phyloP scores from a whole-genome alignment of 1,284 basidiomycete genomes.

The Rhodotorula glutinis region DNA sequence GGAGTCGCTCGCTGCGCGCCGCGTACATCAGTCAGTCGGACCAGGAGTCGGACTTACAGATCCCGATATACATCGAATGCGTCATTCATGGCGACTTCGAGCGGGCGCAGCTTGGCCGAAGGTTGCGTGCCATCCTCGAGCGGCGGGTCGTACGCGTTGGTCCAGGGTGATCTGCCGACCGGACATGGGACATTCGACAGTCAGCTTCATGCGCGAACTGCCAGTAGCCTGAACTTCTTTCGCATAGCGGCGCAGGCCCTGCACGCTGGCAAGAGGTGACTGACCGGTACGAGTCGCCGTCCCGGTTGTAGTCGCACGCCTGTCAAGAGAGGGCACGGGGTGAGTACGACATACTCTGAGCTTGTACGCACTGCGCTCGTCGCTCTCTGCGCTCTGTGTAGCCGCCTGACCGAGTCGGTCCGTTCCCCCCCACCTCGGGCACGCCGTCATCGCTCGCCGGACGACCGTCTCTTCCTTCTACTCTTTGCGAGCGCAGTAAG shows the following conservation, averaged over 20 bases:
- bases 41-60: slow-evolving; percentile 57
- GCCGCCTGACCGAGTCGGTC: not conserved
- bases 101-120: slow-evolving; percentile 74
- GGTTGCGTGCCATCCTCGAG: slow-evolving; percentile 83
- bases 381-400: not conserved
- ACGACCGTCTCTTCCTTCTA: not conserved
- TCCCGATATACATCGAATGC: slow-evolving; percentile 97
- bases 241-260: no score
- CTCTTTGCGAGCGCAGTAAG: not conserved
- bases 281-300: slow-evolving; percentile 90
- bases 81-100: slow-evolving; percentile 90
- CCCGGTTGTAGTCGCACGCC: slow-evolving; percentile 81
- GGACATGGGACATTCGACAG: not conserved
- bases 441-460: not conserved
- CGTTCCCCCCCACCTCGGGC: not conserved
- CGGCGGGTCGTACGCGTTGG: slow-evolving; percentile 88
- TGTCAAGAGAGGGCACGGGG: slow-evolving; percentile 1
- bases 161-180: slow-evolving; percentile 81
- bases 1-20: no score
- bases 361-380: no score
- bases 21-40: no score
- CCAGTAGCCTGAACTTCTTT: no score
- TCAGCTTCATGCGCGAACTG: no score
- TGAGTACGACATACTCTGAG: not conserved
- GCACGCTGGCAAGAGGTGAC: no score